Evolutionary conservation across 768 basidiomycete genomes (phyloP).

Genomic region (Antrodiella citrinella): DNA sequence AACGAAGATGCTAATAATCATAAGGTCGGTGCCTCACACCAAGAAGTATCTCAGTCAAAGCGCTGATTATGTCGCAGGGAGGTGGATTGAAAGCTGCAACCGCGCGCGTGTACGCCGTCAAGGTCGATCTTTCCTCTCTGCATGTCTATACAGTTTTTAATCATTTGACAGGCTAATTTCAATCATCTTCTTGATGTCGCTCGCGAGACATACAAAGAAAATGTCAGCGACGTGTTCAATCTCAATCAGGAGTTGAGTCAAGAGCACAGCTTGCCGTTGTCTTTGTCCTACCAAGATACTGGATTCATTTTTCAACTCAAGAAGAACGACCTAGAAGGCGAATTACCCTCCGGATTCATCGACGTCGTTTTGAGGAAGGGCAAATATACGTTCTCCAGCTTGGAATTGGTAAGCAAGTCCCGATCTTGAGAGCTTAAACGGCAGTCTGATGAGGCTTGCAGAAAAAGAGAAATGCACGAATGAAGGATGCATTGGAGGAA

Average conservation of each 20-base stretch:
- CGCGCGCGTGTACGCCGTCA: conserved; percentile 84
- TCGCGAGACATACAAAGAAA: conserved; percentile 90
- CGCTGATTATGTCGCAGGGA: conserved; percentile 24
- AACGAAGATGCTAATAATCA: conserved; percentile 61
- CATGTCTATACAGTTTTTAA: background rate
- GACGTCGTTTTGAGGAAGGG: conserved; percentile 60
- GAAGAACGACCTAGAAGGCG: conserved; percentile 53
- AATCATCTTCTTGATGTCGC: conserved; percentile 90
- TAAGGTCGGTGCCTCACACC: conserved; percentile 39
- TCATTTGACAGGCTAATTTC: conserved; percentile 52
- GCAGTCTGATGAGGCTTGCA: no score
- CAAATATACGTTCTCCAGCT: conserved; percentile 67
- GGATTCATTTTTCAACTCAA: conserved; percentile 70
- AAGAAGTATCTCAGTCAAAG: background rate
- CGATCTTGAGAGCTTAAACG: no score
- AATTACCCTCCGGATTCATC: conserved; percentile 63
- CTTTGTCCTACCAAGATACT: conserved; percentile 60
- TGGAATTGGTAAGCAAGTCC: conserved; percentile 57
- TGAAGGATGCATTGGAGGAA: conserved; percentile 90
- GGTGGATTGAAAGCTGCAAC: conserved; percentile 69
- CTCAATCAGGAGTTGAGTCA: conserved; percentile 53
- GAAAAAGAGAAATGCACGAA: conserved; percentile 84
- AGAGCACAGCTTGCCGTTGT: conserved; percentile 55
- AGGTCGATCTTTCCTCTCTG: conserved; percentile 26
- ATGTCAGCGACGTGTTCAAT: conserved; percentile 78